Evolutionary conservation across 2,329 filamentous ascomycete species (phyloP).

Genomic region (Trichoderma oligosporum): DNA sequence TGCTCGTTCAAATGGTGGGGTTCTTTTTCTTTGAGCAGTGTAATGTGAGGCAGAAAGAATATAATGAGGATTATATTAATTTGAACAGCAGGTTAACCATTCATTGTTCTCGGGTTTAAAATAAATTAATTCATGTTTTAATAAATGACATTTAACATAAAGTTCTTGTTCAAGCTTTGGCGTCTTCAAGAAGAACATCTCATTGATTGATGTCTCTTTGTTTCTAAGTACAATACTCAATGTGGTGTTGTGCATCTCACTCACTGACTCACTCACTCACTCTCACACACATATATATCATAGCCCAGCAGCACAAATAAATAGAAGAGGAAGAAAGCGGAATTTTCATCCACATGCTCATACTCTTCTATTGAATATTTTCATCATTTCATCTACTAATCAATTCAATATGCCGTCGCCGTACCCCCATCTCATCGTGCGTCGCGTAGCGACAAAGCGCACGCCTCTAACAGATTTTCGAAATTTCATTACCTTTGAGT

Average conservation of each 20-base stretch:
- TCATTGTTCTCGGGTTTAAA: no score
- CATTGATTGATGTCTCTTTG: not conserved
- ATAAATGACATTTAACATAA: no score
- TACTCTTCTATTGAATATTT: not conserved
- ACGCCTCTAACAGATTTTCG: not conserved
- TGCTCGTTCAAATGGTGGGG: slow-evolving; percentile 8
- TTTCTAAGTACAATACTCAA: not conserved
- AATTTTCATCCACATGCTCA: not conserved
- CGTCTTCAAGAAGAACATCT: not conserved
- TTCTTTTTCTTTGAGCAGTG: not conserved
- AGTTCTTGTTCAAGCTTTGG: not conserved
- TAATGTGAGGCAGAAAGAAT: no score
- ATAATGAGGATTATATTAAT: no score
- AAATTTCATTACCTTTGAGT: slow-evolving; percentile 11
- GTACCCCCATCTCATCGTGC: slow-evolving; percentile 6
- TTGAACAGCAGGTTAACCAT: not conserved
- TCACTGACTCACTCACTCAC: no score
- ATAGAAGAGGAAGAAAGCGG: not conserved
- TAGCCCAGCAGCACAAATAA: not conserved
- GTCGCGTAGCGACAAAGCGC: not conserved
- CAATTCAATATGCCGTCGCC: slow-evolving; percentile 1
- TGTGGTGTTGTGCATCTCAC: not conserved
- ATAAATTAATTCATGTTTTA: no score
- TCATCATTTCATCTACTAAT: not conserved
- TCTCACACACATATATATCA: slow-evolving; percentile 8